These are phyloP conservation scores for Microascus cirrosus DNA, from an alignment of 2,329 filamentous ascomycete species.

Conservation along the genomic window DNA sequence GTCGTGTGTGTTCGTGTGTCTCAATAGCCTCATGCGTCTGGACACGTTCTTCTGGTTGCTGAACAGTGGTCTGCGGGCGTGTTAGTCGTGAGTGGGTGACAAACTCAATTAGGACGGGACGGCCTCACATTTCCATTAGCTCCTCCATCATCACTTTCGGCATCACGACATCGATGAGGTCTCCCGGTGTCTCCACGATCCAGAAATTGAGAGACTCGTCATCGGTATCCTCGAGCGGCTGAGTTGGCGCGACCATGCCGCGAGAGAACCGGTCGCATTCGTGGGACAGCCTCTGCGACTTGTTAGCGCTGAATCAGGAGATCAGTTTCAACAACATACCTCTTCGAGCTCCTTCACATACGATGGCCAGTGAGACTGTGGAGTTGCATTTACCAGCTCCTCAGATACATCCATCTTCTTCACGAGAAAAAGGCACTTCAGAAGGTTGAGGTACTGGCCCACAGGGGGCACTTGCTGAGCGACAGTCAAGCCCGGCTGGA, in stretches of 20 bases:
- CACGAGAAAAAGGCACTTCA: conserved; percentile 22
- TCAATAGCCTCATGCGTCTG: conserved; percentile 9
- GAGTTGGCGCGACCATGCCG: conserved; percentile 6
- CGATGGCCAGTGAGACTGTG: conserved; percentile 22
- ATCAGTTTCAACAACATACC: conserved; percentile 9
- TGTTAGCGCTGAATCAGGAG: background rate
- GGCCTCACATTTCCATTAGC: conserved; percentile 10
- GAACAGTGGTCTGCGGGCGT: background rate
- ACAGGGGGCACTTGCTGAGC: conserved; percentile 11
- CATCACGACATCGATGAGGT: conserved; percentile 18
- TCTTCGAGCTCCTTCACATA: conserved; percentile 19
- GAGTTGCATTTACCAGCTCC: conserved; percentile 6
- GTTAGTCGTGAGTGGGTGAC: background rate
- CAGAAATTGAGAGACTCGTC: conserved; percentile 11
- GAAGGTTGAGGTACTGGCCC: conserved; percentile 17
- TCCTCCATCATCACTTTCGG: conserved; percentile 21
- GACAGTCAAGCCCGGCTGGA: conserved; percentile 14
- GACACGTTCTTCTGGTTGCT: conserved; percentile 6
- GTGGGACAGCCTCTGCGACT: conserved; percentile 11
- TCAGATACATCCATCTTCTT: conserved; percentile 7
- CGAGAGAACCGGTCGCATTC: conserved; percentile 13
- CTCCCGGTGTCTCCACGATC: conserved; percentile 15
- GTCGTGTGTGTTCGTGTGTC: conserved; percentile 14
- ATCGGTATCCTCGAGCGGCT: background rate
- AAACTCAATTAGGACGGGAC: background rate